Base-by-base conservation (phyloP, 495 filamentous ascomycete genomes). In the Eremomyces bilateralis region DNA sequence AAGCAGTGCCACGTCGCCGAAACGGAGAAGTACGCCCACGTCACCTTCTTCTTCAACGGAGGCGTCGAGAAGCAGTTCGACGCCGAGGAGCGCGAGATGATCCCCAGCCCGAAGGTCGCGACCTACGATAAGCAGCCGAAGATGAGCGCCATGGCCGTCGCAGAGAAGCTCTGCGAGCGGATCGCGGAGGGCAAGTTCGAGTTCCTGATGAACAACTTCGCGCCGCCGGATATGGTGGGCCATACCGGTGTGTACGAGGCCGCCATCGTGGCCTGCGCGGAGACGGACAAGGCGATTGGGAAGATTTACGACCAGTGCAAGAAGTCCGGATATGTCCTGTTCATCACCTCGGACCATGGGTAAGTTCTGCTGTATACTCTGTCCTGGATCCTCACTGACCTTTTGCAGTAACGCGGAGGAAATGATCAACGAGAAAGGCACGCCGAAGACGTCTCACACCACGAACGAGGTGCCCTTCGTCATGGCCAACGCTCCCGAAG, bases 131-230 rank as follows among this genome's bases (percentile, higher is more conserved):
- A 78, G 45, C 70, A 92, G 18, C 88, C 88, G n/a, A 75, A 84
- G 60, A 97, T 97, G 88, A 88, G 78, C 47, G 83, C 83, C 29
- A 74, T 69, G 35, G 77, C 60, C 13, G 88, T 97, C 8, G 90
- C 79, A 13, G 63, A 88, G 42, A 81, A 88, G 61, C 71, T 92
- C 38, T 65, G 63, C 55, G 78, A 84, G 60, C 69, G 84, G 35
- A 75, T 97, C 45, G 65, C 51, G 11, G 76, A 81, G 57, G 64
- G 67, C 46, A 69, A 76, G 42, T 88, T 84, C 58, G 80, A 83
- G 49, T 94, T 97, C 50, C 59, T 97, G 48, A 97, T 97, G 88
- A 94, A 95, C 73, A 97, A 97, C 69, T 95, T 97, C 53, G 88
- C 88, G 20, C 85, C 90, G 15, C 90, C 88, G 29, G 88, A 97